These are phyloP conservation scores for Curvularia eragrostidis DNA, from an alignment of 2,329 filamentous ascomycete genomes.

Conservation along the genomic window DNA sequence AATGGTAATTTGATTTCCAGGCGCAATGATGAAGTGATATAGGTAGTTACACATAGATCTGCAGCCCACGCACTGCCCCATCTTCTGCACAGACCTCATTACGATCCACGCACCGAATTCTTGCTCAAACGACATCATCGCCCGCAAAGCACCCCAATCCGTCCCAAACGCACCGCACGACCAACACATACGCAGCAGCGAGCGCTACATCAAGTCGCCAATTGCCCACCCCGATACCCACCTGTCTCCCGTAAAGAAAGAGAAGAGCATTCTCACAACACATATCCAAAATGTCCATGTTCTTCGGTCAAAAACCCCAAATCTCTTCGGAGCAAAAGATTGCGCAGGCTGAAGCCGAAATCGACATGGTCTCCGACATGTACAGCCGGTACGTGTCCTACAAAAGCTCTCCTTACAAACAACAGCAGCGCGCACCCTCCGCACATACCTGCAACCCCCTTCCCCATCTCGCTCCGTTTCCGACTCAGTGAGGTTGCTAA, in stretches of 20 bases:
- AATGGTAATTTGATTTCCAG: background rate
- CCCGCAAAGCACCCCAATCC: constrained; percentile 2
- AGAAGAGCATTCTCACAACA: background rate
- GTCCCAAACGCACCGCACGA: background rate
- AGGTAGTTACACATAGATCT: background rate
- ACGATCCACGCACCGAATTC: background rate
- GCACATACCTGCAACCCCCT: too few species aligned
- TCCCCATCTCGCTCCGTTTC: too few species aligned
- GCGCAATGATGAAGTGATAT: background rate
- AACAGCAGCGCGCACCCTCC: too few species aligned
- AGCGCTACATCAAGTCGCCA: background rate
- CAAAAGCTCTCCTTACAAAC: too few species aligned
- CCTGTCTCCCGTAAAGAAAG: background rate
- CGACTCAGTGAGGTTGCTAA: constrained; percentile 14
- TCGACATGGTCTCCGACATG: constrained; percentile 97
- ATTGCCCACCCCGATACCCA: background rate
- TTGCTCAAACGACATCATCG: constrained; percentile 5
- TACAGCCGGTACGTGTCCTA: constrained; percentile 80
- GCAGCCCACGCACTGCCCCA: background rate
- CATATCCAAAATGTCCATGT: constrained; percentile 44
- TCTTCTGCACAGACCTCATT: background rate
- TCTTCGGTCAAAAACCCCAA: constrained; percentile 72
- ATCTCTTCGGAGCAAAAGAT: constrained; percentile 97
- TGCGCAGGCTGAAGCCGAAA: constrained; percentile 92
- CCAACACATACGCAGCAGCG: background rate